These are phyloP conservation scores for Arthrobotrys iridis DNA, from an alignment of 2,329 filamentous ascomycete species.

Conservation along the genomic window DNA sequence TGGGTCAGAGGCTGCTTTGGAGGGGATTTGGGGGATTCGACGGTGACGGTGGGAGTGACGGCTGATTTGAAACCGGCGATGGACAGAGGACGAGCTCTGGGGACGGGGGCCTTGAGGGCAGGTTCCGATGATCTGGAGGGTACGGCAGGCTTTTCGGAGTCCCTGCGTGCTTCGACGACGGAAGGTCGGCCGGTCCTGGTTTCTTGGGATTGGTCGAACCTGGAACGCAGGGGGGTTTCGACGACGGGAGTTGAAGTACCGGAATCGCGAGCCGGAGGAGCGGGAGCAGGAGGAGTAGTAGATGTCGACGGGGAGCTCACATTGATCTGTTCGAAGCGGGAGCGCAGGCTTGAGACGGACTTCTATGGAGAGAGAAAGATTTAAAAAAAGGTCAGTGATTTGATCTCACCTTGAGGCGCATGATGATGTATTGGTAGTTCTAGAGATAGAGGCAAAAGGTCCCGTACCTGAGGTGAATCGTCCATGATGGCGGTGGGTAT, in stretches of 20 bases:
- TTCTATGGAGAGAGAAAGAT: constrained; percentile 61
- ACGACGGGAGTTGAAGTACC: constrained; percentile 62
- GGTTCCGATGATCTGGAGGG: constrained; percentile 33
- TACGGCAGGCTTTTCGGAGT: constrained; percentile 52
- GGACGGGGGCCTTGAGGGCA: constrained; percentile 29
- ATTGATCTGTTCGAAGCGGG: constrained; percentile 79
- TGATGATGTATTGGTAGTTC: background rate
- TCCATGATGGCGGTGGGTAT: constrained; percentile 32
- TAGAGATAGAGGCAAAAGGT: too few species aligned
- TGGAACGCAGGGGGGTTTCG: constrained; percentile 58
- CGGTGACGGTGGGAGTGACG: constrained; percentile 55
- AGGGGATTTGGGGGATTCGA: constrained; percentile 57
- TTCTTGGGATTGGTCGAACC: constrained; percentile 55
- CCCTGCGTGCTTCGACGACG: constrained; percentile 54
- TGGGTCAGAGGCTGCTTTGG: constrained; percentile 44
- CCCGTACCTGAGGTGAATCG: constrained; percentile 51
- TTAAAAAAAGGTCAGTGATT: background rate
- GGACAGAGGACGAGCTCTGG: constrained; percentile 40
- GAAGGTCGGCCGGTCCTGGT: constrained; percentile 58
- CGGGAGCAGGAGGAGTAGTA: constrained; percentile 55
- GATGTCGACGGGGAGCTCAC: constrained; percentile 61
- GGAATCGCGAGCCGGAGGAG: constrained; percentile 56
- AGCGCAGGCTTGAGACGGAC: constrained; percentile 82
- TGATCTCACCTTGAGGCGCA: too few species aligned
- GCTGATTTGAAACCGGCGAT: constrained; percentile 41